Evolutionary conservation across 495 filamentous ascomycete species (phyloP), one percentile per base, ranked within the genome.

Genomic region (Echria macrotheca): DNA sequence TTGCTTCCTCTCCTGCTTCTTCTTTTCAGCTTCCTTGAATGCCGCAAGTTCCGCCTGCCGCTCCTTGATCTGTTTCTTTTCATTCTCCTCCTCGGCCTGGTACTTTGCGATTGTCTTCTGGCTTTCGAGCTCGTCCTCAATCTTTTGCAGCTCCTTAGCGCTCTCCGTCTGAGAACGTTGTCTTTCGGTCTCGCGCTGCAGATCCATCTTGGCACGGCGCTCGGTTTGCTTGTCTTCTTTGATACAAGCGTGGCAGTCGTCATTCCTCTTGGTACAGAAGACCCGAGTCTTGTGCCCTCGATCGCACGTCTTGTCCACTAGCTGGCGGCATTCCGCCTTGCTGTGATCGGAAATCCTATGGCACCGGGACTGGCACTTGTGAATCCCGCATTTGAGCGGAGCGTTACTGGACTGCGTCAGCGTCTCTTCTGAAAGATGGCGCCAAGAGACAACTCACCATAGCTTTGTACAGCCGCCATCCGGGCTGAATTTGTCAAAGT

Each of bases 391-490:
- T 25, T 65, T 80, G 1, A 89, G 64, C 9, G 69, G 67, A 2
- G 68, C 72, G 7, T 73, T 70, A 67, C 83, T 70, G 39, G 10
- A 5, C 9, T 26, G 35, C 10, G 11, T 36, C 14, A 37, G 31
- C n/a, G 21, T 29, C 31, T 17, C 2, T 4, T n/a, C n/a, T 8
- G 33, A 41, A 21, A 2, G n/a, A 5, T 23, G 38, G 17, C 14
- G 17, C 2, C 35, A 7, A 21, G 21, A 2, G 5, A 21, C 15
- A 18, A 66, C 73, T 47, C 72, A 85, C 83, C 86, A 90, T 25
- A 75, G 77, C 24, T 78, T 69, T 1, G 61, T 60, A 55, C 85
- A 90, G n/a, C 86, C 86, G 1, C 87, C 86, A 61, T 90, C 86
- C 0, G 87, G 86, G 44, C 76, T 81, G 15, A 77, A 59, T 4